phyloP scores from a whole-genome alignment of 2,329 filamentous ascomycete genomes.

The Pestalotiopsis sp. region DNA sequence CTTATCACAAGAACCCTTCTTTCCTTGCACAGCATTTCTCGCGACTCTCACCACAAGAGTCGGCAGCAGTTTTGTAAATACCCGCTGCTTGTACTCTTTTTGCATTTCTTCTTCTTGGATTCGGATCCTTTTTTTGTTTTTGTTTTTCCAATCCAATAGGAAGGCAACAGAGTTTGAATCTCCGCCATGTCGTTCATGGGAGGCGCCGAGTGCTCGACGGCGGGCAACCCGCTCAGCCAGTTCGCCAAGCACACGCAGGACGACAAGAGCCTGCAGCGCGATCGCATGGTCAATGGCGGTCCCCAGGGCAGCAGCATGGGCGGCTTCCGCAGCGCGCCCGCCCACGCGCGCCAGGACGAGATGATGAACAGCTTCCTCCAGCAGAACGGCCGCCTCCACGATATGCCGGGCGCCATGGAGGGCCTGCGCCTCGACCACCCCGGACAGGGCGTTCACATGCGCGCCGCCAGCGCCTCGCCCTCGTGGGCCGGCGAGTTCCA shows the following conservation, averaged over 20 bases:
- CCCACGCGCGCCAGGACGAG: slow-evolving; percentile 74
- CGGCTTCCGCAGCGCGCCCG: slow-evolving; percentile 74
- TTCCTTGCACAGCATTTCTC: neutral
- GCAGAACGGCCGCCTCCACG: slow-evolving; percentile 64
- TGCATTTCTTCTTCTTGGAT: neutral
- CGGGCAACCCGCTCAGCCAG: slow-evolving; percentile 93
- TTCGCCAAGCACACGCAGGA: slow-evolving; percentile 97
- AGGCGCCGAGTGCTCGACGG: slow-evolving; percentile 88
- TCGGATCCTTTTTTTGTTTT: neutral
- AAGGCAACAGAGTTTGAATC: neutral
- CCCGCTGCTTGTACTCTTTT: neutral
- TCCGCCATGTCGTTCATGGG: slow-evolving; percentile 88
- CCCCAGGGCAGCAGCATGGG: slow-evolving; percentile 71
- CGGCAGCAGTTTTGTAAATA: neutral
- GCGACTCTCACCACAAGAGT: neutral
- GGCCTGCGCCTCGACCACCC: slow-evolving; percentile 48
- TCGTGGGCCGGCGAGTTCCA: slow-evolving; percentile 56
- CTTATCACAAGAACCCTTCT: neutral
- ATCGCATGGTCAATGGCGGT: slow-evolving; percentile 78
- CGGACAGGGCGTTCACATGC: slow-evolving; percentile 52
- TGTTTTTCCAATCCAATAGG: neutral
- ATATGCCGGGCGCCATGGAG: slow-evolving; percentile 51
- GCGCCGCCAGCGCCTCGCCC: slow-evolving; percentile 56
- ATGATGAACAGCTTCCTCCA: slow-evolving; percentile 60
- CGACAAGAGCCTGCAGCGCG: slow-evolving; percentile 92